These are phyloP conservation scores for Rhodamnia argentea DNA, from an alignment of 345 rosid species.

Conservation along the genomic window DNA sequence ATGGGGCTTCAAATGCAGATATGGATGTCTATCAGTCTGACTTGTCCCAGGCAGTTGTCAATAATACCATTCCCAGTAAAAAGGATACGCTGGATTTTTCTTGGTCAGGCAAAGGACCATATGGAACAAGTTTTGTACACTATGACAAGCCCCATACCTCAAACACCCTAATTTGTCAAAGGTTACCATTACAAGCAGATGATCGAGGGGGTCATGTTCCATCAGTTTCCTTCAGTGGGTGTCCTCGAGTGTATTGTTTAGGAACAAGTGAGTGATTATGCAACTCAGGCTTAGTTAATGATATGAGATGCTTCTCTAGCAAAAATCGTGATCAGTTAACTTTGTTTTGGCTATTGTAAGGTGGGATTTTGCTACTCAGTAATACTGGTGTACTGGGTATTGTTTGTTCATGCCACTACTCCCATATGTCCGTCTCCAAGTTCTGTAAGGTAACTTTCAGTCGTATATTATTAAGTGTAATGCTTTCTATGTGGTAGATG, in stretches of 20 bases:
- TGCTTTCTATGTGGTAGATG: not conserved
- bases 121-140: not conserved
- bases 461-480: not conserved
- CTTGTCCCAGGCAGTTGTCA: constrained; percentile 7
- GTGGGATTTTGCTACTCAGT: constrained; percentile 45
- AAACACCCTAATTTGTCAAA: constrained; percentile 1
- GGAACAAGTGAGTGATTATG: constrained; percentile 25
- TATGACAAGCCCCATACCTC: constrained; percentile 4
- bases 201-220: constrained; percentile 7
- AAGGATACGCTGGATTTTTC: constrained; percentile 11
- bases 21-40: constrained; percentile 7
- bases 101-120: not conserved
- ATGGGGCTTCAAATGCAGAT: constrained; percentile 8
- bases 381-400: constrained; percentile 32
- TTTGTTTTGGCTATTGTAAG: constrained; percentile 11
- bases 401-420: constrained; percentile 40
- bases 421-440: constrained; percentile 35
- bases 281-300: not conserved
- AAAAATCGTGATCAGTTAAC: not conserved
- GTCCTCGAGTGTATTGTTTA: constrained; percentile 32
- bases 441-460: constrained; percentile 40
- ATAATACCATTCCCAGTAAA: constrained; percentile 8
- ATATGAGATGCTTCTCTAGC: not conserved
- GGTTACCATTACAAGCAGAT: constrained; percentile 6
- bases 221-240: constrained; percentile 5